Conservation (phyloP, 257 asterid species). For the Solanum medicagineum region DNA sequence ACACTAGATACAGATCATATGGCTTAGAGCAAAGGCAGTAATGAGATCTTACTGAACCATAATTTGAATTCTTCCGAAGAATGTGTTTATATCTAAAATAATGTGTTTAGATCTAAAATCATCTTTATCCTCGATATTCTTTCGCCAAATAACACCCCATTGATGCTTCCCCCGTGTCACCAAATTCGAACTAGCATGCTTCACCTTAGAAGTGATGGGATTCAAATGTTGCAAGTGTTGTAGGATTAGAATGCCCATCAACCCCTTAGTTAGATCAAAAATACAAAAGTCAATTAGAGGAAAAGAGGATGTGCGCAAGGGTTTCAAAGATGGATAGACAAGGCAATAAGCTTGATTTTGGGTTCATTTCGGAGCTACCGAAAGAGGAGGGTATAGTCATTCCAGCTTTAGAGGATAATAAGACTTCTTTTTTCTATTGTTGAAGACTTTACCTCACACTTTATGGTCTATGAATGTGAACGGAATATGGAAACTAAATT, state of each 20-base stretch:
- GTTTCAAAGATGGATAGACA: conserved; percentile 21
- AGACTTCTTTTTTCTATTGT: conserved; percentile 10
- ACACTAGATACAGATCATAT: conserved; percentile 46
- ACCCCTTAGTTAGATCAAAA: conserved; percentile 38
- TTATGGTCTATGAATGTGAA: too few species aligned
- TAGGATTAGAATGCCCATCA: conserved; percentile 45
- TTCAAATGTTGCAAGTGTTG: conserved; percentile 81
- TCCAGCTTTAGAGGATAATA: conserved; percentile 8
- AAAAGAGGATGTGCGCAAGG: conserved; percentile 15
- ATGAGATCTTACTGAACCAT: conserved; percentile 9
- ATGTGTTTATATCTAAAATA: too few species aligned
- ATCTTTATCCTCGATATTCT: conserved; percentile 17
- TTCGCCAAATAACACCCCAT: conserved; percentile 27
- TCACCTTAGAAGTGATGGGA: conserved; percentile 27
- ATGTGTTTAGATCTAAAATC: conserved; percentile 49
- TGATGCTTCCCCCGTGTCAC: conserved; percentile 19
- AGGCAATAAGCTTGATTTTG: background rate
- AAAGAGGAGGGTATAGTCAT: conserved; percentile 7
- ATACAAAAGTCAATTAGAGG: conserved; percentile 22
- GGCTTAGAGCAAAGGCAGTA: conserved; percentile 53
- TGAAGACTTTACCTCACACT: too few species aligned
- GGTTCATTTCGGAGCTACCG: background rate
- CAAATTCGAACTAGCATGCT: conserved; percentile 17
- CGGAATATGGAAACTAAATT: too few species aligned
- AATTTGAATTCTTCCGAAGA: conserved; percentile 27